Percentiles rank a stretch among this genome's conserved stretches.
These are phyloP conservation scores for Podospora pseudopauciseta DNA, from an alignment of 495 filamentous ascomycete species.

Conservation along the genomic window DNA sequence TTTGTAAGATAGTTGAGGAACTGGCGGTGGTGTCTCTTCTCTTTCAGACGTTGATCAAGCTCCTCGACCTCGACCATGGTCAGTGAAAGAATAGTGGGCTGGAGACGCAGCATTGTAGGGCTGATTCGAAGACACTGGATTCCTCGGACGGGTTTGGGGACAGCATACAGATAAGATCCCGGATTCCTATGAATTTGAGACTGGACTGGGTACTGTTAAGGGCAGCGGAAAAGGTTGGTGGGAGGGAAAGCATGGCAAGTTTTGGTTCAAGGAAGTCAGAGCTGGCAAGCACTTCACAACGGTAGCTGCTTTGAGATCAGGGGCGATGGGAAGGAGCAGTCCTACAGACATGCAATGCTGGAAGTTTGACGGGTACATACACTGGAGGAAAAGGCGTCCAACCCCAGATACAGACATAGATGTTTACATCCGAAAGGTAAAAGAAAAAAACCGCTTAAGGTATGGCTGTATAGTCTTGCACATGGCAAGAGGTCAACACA, in stretches of 20 bases:
- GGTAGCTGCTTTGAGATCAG: not conserved
- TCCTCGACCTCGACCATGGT: conserved; percentile 53
- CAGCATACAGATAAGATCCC: not conserved
- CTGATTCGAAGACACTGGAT: not conserved
- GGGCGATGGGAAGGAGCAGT: not conserved
- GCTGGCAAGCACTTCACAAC: not conserved
- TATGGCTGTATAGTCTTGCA: no score
- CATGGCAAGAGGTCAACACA: no score
- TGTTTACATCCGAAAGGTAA: no score
- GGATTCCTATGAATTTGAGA: not conserved
- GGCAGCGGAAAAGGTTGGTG: no score
- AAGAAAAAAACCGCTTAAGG: no score
- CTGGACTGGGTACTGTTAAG: not conserved
- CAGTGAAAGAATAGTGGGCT: conserved; percentile 51
- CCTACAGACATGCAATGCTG: not conserved
- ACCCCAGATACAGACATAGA: no score
- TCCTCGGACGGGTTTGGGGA: not conserved
- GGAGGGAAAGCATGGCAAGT: not conserved
- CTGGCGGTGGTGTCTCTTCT: conserved; percentile 17
- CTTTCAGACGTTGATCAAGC: conserved; percentile 35
- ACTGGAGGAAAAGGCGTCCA: no score
- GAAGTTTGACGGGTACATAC: not conserved
- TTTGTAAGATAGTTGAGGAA: conserved; percentile 36
- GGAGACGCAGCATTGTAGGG: conserved; percentile 52
- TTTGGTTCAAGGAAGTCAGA: not conserved